These are phyloP conservation scores for Chlorella sorokiniana DNA, from an alignment of 139 green algal species.

Conservation along the genomic window DNA sequence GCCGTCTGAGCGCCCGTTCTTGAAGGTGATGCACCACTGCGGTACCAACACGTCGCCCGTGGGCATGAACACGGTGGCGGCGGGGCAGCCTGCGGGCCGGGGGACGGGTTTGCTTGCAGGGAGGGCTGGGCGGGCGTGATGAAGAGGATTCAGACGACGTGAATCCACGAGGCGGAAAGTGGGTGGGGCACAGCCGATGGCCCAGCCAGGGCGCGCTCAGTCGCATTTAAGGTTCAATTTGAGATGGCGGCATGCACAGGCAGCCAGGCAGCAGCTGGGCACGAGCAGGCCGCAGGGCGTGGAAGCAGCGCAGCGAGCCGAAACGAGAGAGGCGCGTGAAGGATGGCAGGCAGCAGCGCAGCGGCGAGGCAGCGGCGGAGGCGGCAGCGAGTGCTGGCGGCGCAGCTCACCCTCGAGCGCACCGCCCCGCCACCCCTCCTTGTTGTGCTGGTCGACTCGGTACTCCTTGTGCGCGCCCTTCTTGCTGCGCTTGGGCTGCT, in stretches of 20 bases:
- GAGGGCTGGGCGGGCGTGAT: too few species aligned
- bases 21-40: constrained; percentile 74
- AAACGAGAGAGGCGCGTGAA: too few species aligned
- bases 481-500: neutral
- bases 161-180: too few species aligned
- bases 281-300: too few species aligned
- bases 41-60: constrained; percentile 65
- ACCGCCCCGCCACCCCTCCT: constrained; percentile 58
- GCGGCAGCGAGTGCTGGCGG: constrained; percentile 43
- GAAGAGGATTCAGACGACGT: too few species aligned
- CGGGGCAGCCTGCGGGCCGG: constrained; percentile 47
- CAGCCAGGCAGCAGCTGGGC: constrained; percentile 53
- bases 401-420: constrained; percentile 1
- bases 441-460: constrained; percentile 58
- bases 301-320: too few species aligned
- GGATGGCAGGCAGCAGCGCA: too few species aligned
- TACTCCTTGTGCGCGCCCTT: constrained; percentile 27
- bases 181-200: too few species aligned
- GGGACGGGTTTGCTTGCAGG: neutral
- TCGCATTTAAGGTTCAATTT: too few species aligned
- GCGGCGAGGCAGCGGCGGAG: too few species aligned
- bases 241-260: too few species aligned
- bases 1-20: constrained; percentile 48
- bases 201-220: too few species aligned
- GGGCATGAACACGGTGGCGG: constrained; percentile 51